Conservation (phyloP, 2,329 filamentous ascomycete genomes). For the Sclerotinia glacialis region DNA sequence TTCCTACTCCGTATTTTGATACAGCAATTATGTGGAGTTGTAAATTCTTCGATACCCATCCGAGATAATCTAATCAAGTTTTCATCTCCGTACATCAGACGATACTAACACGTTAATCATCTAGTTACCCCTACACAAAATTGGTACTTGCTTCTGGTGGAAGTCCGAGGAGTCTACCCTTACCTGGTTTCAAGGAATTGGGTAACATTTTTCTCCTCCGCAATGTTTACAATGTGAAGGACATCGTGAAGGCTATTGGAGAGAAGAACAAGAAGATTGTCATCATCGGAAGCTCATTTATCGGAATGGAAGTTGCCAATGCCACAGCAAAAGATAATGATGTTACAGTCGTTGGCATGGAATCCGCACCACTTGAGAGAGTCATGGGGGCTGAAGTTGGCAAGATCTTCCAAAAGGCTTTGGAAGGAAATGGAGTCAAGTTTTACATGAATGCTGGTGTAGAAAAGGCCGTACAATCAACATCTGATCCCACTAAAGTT, state of each 20-base stretch:
- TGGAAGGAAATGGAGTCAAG: conserved; percentile 85
- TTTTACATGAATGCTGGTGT: conserved; percentile 82
- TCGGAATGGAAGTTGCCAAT: conserved; percentile 96
- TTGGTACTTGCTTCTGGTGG: conserved; percentile 89
- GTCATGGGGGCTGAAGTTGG: conserved; percentile 83
- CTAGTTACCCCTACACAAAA: conserved; percentile 69
- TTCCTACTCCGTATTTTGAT: too few species aligned
- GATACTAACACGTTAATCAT: not conserved
- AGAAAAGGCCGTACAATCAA: conserved; percentile 74
- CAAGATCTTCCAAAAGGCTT: conserved; percentile 69
- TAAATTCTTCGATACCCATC: not conserved
- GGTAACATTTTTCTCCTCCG: conserved; percentile 85
- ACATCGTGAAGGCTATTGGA: conserved; percentile 76
- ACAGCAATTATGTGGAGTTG: not conserved
- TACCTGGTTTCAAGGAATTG: conserved; percentile 82
- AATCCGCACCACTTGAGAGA: conserved; percentile 77
- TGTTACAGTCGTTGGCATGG: conserved; percentile 86
- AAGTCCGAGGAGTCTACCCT: conserved; percentile 68
- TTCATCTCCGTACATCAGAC: not conserved
- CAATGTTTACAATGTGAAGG: conserved; percentile 70
- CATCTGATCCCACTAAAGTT: conserved; percentile 65
- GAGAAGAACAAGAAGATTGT: conserved; percentile 88
- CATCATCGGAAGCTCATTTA: conserved; percentile 89
- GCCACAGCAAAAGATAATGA: conserved; percentile 75
- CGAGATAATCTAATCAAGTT: not conserved